Evolutionary conservation across 78 protist species (phyloP), one percentile per base, ranked within the genome.

Genomic region (Chrysochromulina tobinii): DNA sequence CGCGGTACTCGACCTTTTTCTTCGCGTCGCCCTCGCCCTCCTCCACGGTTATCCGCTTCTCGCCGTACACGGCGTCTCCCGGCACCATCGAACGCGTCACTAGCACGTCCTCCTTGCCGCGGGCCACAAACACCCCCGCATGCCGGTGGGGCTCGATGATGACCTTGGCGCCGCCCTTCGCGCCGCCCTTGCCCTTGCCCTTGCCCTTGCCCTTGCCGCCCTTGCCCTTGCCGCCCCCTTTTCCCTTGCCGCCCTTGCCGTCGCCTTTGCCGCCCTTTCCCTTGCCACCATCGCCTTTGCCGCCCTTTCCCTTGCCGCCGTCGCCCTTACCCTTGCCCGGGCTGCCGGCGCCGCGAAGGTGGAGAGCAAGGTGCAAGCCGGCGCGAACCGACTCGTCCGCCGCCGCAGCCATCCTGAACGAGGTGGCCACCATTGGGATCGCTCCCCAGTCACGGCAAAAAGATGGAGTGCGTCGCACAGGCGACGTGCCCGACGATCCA

Each of bases 41-140:
- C 86, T 98, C 99, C 67, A 96, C 98, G 20, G 95, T 3, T 51
- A 99, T 95, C 27, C 99, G 94, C 97, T 99, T 99, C 94, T 99
- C 99, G 48, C 99, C 99, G 89, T 99, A 99, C 12, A 99, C 99
- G 1, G 98, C 89, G 69, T 96, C 99, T 11, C 99, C 99, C 51
- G 99, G 97, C 68, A 91, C 98, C 55, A 97, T 77, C 96, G 97
- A 98, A 53, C 77, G 53, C 7, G 99, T 99, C 64, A 96, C 91
- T 0, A 99, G 94, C 20, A 93, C 87, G 53, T 98, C 99, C 89
- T 98, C 99, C 87, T 95, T 97, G 88, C 98, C 95, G 57, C 92
- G 91, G 11, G 97, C 98, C 21, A 99, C 64, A 94, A 94, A 99
- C 67, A 99, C 97, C 20, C 98, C 99, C 23, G 25, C 91, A 91